Percentiles rank a stretch among this genome's conserved stretches.
phyloP scores from a whole-genome alignment of 371 early-diverging fungal species.

The Mucor plumbeus region DNA sequence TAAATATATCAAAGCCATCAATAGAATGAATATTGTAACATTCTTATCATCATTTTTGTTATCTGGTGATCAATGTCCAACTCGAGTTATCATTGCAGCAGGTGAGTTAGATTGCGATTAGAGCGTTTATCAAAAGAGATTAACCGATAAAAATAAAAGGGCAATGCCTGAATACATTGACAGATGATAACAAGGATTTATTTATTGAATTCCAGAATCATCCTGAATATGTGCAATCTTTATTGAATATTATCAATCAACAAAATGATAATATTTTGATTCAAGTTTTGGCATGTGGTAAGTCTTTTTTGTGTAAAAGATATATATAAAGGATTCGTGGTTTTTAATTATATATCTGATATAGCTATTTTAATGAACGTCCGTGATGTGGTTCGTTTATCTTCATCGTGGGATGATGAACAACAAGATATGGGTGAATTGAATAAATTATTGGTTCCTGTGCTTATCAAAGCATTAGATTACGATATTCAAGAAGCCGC shows the following conservation, averaged over 20 bases:
- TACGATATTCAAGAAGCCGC: slow-evolving; percentile 70
- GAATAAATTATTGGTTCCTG: slow-evolving; percentile 59
- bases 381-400: slow-evolving; percentile 37
- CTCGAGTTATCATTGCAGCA: slow-evolving; percentile 67
- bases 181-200: slow-evolving; percentile 78
- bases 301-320: slow-evolving; percentile 3
- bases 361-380: slow-evolving; percentile 53
- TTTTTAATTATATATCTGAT: not conserved
- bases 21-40: slow-evolving; percentile 65
- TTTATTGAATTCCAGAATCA: slow-evolving; percentile 65
- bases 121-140: not conserved
- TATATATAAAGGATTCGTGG: not conserved
- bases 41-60: slow-evolving; percentile 74
- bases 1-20: slow-evolving; percentile 67
- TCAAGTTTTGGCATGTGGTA: slow-evolving; percentile 64
- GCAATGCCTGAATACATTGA: slow-evolving; percentile 83
- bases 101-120: slow-evolving; percentile 34
- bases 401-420: slow-evolving; percentile 49
- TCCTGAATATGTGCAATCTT: slow-evolving; percentile 57
- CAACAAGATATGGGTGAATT: slow-evolving; percentile 43
- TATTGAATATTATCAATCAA: slow-evolving; percentile 55
- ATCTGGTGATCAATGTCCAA: slow-evolving; percentile 64
- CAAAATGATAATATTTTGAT: slow-evolving; percentile 52
- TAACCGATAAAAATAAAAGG: slow-evolving; percentile 38
- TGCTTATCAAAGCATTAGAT: slow-evolving; percentile 57